Evolutionary conservation across 805 yeast species (phyloP).

Genomic region (Metschnikowia reukaufii): DNA sequence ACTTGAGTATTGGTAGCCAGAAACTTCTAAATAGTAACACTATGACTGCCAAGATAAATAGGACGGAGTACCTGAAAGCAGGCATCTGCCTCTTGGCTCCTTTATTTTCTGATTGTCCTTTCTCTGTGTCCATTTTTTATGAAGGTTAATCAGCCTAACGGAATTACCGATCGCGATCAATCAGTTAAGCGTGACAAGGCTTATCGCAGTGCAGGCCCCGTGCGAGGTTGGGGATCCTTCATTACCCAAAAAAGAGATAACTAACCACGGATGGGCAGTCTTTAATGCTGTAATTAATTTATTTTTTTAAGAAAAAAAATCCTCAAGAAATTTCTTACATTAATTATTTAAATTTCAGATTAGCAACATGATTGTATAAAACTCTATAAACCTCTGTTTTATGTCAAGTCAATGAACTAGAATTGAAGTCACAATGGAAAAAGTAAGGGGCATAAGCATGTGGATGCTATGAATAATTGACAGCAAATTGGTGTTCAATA

Average conservation of each 20-base stretch:
- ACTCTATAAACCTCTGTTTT: too few relatives aligned
- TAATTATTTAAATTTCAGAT: too few relatives aligned
- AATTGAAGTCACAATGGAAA: too few relatives aligned
- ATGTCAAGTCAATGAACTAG: background rate
- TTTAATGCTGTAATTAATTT: too few relatives aligned
- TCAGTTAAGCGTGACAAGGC: slow-evolving; percentile 1
- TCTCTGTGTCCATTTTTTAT: background rate
- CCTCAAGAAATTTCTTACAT: too few relatives aligned
- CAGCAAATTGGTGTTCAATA: background rate
- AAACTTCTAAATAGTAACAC: background rate
- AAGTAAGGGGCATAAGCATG: background rate
- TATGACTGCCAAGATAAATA: background rate
- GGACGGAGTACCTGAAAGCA: background rate
- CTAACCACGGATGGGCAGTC: too few relatives aligned
- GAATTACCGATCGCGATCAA: slow-evolving; percentile 3
- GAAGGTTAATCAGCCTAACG: background rate
- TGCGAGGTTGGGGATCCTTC: background rate
- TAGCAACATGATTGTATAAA: too few relatives aligned
- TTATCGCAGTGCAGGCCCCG: slow-evolving; percentile 6
- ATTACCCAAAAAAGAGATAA: background rate
- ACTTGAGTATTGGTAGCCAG: background rate
- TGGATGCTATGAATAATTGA: background rate
- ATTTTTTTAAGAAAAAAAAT: too few relatives aligned
- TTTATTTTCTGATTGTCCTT: background rate
- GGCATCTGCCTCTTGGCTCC: background rate